A percentile compares a stretch with the other conserved stretches of the same genome.
These are phyloP conservation scores for Moelleriella libera DNA, from an alignment of 2,329 filamentous ascomycete species.

Conservation along the genomic window DNA sequence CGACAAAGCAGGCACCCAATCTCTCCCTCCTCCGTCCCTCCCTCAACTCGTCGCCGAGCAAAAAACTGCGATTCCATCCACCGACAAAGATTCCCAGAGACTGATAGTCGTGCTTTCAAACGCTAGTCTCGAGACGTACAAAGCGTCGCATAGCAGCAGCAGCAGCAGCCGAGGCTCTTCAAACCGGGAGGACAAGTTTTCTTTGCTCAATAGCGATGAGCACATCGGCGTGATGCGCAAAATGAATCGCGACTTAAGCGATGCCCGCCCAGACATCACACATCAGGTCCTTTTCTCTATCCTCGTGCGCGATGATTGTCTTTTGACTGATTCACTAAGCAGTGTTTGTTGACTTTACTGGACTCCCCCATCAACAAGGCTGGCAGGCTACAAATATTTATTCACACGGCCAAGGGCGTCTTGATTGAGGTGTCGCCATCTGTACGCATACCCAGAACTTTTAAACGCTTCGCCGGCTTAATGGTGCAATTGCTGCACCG, in stretches of 20 bases:
- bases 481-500: conserved; percentile 98
- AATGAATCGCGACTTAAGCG: conserved; percentile 97
- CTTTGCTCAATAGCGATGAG: conserved; percentile 94
- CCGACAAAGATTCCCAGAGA: conserved; percentile 81
- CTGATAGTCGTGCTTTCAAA: conserved; percentile 94
- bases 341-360: conserved; percentile 94
- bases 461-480: conserved; percentile 95
- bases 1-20: conserved; percentile 61
- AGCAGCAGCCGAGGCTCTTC: conserved; percentile 48
- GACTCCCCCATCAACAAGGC: conserved; percentile 99
- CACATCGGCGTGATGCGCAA: conserved; percentile 99
- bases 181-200: conserved; percentile 86
- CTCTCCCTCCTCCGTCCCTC: conserved; percentile 78
- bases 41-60: conserved; percentile 91
- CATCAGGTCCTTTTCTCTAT: conserved; percentile 59
- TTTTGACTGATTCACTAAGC: conserved; percentile 23
- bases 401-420: conserved; percentile 93
- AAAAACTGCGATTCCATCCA: conserved; percentile 66
- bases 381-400: conserved; percentile 94
- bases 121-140: conserved; percentile 95
- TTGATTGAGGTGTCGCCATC: conserved; percentile 97
- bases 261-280: conserved; percentile 93
- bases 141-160: conserved; percentile 62
- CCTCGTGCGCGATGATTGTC: background rate
- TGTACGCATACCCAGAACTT: conserved; percentile 92